A percentile compares a stretch with the other conserved stretches of the same genome.
Conservation (phyloP, 805 yeast genomes). For the Ogataea kodamae region DNA sequence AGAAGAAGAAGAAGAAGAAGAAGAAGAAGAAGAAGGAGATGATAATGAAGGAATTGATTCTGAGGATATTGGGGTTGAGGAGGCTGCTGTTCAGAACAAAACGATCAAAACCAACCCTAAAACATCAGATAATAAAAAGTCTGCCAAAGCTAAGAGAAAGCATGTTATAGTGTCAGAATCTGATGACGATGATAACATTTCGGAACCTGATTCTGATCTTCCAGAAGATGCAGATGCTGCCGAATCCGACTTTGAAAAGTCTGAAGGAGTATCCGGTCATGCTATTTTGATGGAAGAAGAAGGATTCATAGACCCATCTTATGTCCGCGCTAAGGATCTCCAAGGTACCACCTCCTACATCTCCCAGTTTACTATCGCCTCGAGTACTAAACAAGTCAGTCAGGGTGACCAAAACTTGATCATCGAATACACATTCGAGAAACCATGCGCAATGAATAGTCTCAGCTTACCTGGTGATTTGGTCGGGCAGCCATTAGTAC, state of each 20-base stretch:
- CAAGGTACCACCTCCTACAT: slow-evolving; percentile 28
- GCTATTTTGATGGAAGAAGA: not conserved
- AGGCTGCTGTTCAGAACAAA: slow-evolving; percentile 4
- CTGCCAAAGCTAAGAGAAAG: slow-evolving; percentile 7
- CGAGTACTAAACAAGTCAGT: slow-evolving; percentile 29
- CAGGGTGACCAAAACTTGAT: slow-evolving; percentile 21
- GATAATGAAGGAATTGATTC: too few relatives aligned
- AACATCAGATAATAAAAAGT: slow-evolving; percentile 2
- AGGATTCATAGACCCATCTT: not conserved
- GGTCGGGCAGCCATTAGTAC: slow-evolving; percentile 40
- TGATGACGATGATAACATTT: slow-evolving; percentile 8
- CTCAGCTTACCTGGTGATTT: slow-evolving; percentile 46
- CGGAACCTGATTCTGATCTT: slow-evolving; percentile 7
- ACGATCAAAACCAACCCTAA: slow-evolving; percentile 4
- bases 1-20: not conserved
- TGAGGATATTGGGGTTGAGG: too few relatives aligned
- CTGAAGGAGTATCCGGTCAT: not conserved
- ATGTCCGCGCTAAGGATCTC: not conserved
- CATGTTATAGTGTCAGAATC: slow-evolving; percentile 12
- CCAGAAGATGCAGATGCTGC: slow-evolving; percentile 9
- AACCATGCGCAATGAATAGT: slow-evolving; percentile 39
- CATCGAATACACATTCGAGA: slow-evolving; percentile 30
- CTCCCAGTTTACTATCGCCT: slow-evolving; percentile 36
- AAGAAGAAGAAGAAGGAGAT: not conserved
- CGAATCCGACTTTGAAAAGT: slow-evolving; percentile 7